phyloP scores from a whole-genome alignment of 179 eudicot species.

The Silene noctiflora region DNA sequence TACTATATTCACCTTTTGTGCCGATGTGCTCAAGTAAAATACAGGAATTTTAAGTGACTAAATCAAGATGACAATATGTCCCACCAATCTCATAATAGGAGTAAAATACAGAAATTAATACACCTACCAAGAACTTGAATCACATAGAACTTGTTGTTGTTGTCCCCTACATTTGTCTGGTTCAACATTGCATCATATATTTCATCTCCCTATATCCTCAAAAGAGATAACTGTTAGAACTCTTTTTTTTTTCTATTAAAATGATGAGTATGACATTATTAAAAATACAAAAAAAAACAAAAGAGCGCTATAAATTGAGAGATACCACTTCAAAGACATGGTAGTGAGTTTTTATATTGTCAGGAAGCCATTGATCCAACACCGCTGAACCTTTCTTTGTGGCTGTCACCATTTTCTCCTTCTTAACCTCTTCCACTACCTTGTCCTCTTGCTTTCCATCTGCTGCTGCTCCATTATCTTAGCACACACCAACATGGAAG shows the following conservation, averaged over 20 bases:
- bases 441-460: conserved; percentile 23
- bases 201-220: conserved; percentile 57
- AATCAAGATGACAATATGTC: conserved; percentile 4
- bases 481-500: conserved; percentile 4
- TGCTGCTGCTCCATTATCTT: conserved; percentile 24
- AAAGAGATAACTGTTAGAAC: conserved; percentile 8
- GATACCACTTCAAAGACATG: conserved; percentile 83
- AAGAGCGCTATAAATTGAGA: neutral
- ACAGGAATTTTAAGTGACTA: neutral
- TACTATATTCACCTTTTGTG: too few species aligned
- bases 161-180: conserved; percentile 92
- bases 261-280: neutral
- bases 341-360: conserved; percentile 59
- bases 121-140: conserved; percentile 77
- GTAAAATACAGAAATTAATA: neutral
- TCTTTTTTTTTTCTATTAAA: neutral
- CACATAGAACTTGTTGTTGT: conserved; percentile 91
- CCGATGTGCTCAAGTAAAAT: too few species aligned
- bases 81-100: neutral
- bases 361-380: conserved; percentile 85
- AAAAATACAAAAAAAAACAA: neutral
- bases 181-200: conserved; percentile 97
- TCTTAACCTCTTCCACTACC: conserved; percentile 30
- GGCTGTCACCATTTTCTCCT: conserved; percentile 75
- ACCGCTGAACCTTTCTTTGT: conserved; percentile 95